Conservation (phyloP, 2,329 filamentous ascomycete genomes). For the Calonectria leucothoes region DNA sequence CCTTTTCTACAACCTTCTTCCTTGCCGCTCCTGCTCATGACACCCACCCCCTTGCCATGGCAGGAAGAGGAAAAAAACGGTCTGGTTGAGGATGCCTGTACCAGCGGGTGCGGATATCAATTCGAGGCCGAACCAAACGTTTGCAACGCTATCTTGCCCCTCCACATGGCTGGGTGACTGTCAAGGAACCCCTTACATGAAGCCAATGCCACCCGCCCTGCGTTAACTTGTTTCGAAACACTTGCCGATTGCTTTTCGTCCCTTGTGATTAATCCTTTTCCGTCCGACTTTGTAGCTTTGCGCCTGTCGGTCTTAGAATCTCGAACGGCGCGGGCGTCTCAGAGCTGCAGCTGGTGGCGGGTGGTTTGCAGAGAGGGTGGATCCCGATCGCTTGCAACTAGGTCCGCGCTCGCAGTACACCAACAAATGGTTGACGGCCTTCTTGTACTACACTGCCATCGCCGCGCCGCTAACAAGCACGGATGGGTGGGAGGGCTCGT, state of each 20-base stretch:
- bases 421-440: neutral
- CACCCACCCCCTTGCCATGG: neutral
- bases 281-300: neutral
- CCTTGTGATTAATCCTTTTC: slow-evolving; percentile 11
- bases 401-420: neutral
- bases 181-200: neutral
- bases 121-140: neutral
- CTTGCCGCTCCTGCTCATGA: neutral
- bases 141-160: neutral
- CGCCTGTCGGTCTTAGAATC: neutral
- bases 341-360: slow-evolving; percentile 12
- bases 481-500: neutral
- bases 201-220: slow-evolving; percentile 3
- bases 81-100: neutral
- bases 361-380: slow-evolving; percentile 12
- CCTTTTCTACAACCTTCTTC: neutral
- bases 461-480: neutral
- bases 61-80: neutral
- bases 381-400: neutral
- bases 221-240: slow-evolving; percentile 5
- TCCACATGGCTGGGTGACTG: neutral
- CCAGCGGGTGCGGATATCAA: neutral
- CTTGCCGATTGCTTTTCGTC: neutral
- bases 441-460: neutral
- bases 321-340: slow-evolving; percentile 13